phyloP scores from a whole-genome alignment of 345 rosid genomes.

The Geranium rotundifolium region DNA sequence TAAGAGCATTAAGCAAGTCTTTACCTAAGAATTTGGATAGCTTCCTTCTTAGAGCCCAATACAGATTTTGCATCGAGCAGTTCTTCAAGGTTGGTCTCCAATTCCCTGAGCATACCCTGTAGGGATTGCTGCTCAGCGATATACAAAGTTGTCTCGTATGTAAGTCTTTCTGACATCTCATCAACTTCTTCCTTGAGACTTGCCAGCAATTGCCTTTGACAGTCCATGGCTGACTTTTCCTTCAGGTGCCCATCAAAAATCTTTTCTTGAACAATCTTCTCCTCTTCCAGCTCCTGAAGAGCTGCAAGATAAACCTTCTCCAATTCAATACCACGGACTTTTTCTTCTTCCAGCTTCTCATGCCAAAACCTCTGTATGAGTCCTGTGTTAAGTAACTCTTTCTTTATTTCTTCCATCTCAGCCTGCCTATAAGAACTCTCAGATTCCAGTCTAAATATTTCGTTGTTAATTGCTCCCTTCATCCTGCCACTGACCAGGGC shows the following conservation, averaged over 20 bases:
- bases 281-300: slow-evolving; percentile 49
- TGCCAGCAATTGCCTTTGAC: slow-evolving; percentile 65
- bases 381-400: slow-evolving; percentile 50
- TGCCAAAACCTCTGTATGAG: slow-evolving; percentile 60
- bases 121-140: slow-evolving; percentile 34
- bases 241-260: slow-evolving; percentile 35
- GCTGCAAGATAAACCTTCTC: slow-evolving; percentile 30
- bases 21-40: slow-evolving; percentile 72
- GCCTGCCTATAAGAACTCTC: slow-evolving; percentile 38
- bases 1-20: neutral
- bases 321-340: slow-evolving; percentile 30
- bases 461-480: slow-evolving; percentile 41
- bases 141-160: slow-evolving; percentile 37
- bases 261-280: slow-evolving; percentile 34
- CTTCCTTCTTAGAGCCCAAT: slow-evolving; percentile 73
- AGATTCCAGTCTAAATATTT: slow-evolving; percentile 51
- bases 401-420: slow-evolving; percentile 52
- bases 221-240: slow-evolving; percentile 73
- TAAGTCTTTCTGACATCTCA: slow-evolving; percentile 63
- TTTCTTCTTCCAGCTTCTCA: slow-evolving; percentile 51
- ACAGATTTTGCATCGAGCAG: slow-evolving; percentile 53
- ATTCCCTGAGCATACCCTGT: slow-evolving; percentile 28
- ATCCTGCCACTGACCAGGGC: slow-evolving; percentile 71
- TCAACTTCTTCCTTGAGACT: slow-evolving; percentile 55
- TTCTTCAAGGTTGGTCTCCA: slow-evolving; percentile 41